Evolutionary conservation across 495 filamentous ascomycete genomes (phyloP).

Genomic region (Aspergillus wentii): DNA sequence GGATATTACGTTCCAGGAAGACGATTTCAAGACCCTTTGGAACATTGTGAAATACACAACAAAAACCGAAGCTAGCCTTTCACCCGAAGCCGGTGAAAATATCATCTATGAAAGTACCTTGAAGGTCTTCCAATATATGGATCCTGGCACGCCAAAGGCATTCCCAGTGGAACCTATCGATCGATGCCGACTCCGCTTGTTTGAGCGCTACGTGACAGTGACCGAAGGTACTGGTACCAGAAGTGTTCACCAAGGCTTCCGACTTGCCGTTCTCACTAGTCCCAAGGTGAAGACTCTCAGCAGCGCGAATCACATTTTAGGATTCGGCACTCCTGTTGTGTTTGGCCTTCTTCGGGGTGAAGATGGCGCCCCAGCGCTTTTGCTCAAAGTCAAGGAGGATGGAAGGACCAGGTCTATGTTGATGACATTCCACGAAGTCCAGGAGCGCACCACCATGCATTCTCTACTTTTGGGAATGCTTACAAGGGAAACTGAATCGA

Average conservation of each 20-base stretch:
- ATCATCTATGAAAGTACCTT: slow-evolving; percentile 60
- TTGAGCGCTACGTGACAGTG: slow-evolving; percentile 59
- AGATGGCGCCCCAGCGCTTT: slow-evolving; percentile 58
- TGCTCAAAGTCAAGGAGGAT: slow-evolving; percentile 66
- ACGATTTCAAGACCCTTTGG: slow-evolving; percentile 71
- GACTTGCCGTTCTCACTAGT: slow-evolving; percentile 68
- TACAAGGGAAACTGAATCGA: slow-evolving; percentile 52
- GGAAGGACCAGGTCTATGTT: slow-evolving; percentile 61
- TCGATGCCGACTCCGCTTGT: slow-evolving; percentile 64
- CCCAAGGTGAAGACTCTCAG: slow-evolving; percentile 70
- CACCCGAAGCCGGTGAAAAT: slow-evolving; percentile 58
- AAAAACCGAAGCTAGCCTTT: slow-evolving; percentile 65
- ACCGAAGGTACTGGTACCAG: slow-evolving; percentile 63
- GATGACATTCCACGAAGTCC: slow-evolving; percentile 65
- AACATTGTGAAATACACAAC: slow-evolving; percentile 76
- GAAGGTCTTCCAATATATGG: slow-evolving; percentile 69
- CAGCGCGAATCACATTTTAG: slow-evolving; percentile 61
- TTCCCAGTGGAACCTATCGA: slow-evolving; percentile 72
- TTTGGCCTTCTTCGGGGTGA: slow-evolving; percentile 70
- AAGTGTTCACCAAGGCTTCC: slow-evolving; percentile 67
- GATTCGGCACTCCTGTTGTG: slow-evolving; percentile 56
- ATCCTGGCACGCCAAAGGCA: slow-evolving; percentile 56
- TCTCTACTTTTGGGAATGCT: slow-evolving; percentile 64
- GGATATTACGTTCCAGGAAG: slow-evolving; percentile 61
- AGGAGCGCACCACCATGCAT: slow-evolving; percentile 62